phyloP scores from a whole-genome alignment of 2,329 filamentous ascomycete genomes.

The Alternaria incomplexa region DNA sequence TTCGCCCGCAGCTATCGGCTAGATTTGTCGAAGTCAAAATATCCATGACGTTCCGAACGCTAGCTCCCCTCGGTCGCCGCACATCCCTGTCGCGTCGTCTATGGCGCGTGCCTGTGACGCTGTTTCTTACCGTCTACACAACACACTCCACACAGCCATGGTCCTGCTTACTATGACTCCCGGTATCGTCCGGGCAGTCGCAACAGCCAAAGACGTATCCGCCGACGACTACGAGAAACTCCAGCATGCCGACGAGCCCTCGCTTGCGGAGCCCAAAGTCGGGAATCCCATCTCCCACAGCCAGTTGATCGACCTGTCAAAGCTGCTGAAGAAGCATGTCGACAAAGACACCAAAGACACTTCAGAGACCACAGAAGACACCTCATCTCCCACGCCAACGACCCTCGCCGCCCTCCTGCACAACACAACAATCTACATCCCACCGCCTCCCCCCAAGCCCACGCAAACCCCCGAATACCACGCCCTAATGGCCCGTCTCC shows the following conservation, averaged over 20 bases:
- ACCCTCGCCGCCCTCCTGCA: slow-evolving; percentile 74
- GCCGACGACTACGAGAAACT: slow-evolving; percentile 31
- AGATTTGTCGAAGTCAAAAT: slow-evolving; percentile 12
- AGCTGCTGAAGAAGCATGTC: slow-evolving; percentile 52
- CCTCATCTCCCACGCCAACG: background rate
- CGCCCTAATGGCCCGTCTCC: slow-evolving; percentile 83
- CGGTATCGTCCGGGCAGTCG: slow-evolving; percentile 68
- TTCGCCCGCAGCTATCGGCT: slow-evolving; percentile 15
- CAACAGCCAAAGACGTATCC: slow-evolving; percentile 35
- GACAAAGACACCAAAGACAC: background rate
- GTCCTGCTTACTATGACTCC: slow-evolving; percentile 79
- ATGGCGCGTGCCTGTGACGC: background rate
- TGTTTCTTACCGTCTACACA: background rate
- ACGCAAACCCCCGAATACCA: slow-evolving; percentile 79
- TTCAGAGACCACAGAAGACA: background rate
- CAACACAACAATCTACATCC: slow-evolving; percentile 73
- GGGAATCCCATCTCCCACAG: slow-evolving; percentile 75
- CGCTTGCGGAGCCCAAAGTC: slow-evolving; percentile 57
- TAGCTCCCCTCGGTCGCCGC: slow-evolving; percentile 6
- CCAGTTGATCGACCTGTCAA: slow-evolving; percentile 70
- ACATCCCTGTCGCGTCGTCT: slow-evolving; percentile 6
- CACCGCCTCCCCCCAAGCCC: slow-evolving; percentile 77
- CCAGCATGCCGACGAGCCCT: slow-evolving; percentile 53
- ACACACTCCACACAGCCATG: slow-evolving; percentile 57
- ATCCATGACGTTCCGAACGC: slow-evolving; percentile 16